Evolutionary conservation across 1,284 basidiomycete species (phyloP), one percentile per base, ranked within the genome.

Genomic region (Singerocomus rubriflavus): DNA sequence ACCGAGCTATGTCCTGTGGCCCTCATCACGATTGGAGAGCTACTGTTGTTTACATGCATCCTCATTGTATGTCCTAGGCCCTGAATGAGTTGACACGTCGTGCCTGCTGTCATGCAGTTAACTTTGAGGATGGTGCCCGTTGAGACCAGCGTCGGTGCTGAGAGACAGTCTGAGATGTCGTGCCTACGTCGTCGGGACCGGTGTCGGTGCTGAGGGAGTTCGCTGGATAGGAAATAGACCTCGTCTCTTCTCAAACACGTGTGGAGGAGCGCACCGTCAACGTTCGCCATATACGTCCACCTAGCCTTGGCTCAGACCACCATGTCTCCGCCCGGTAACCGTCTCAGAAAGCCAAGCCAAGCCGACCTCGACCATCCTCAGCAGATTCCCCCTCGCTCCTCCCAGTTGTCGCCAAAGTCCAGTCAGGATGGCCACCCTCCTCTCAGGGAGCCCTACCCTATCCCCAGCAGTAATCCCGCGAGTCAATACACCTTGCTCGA

Each of bases 401-500:
- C 76, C 34, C 77, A 78, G 39, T 65, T 75, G 32, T 80, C 81
- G 11, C 78, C 79, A 29, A 68, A 70, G 52, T 66, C 60, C 26
- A 52, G 52, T 29, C 66, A 55, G 45, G 73, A 79, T 48, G 67
- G 62, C 30, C 73, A 70, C 53, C 53, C 65, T 38, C 69, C 69
- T 25, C 66, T 69, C n/a, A 70, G 75, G 52, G 85, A 84, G 50
- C 85, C 85, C 26, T 80, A 75, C 65, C 85, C 86, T 13, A 72
- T 86, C 51, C 85, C 87, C 35, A 82, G 76, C 65, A 86, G 65
- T 65, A 92, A 93, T 63, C 91, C 91, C 29, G 84, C 88, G 6
- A 86, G 83, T 58, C 89, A 96, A 64, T 98, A 98, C 68, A 91
- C 91, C 37, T 75, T 99, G 17, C 79, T 96, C 52, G 93, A 98